Conservation (phyloP, 2,329 filamentous ascomycete genomes). For the Tolypocladium inflatum region DNA sequence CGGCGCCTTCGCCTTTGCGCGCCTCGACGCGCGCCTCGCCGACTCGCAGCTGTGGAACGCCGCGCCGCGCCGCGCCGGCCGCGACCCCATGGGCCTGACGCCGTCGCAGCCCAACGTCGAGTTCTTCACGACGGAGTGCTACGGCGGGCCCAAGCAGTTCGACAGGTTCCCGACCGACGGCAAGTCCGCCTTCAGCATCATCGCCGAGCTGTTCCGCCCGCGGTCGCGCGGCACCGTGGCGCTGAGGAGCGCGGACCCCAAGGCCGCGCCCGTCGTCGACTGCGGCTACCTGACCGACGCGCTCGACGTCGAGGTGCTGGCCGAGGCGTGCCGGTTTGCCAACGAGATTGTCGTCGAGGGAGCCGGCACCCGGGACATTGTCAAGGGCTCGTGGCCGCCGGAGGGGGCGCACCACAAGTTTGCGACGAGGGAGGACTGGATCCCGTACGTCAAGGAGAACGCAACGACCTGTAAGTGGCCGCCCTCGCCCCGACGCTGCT, state of each 20-base stretch:
- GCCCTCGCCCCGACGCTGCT: not conserved
- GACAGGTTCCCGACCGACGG: constrained; percentile 40
- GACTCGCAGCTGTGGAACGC: constrained; percentile 44
- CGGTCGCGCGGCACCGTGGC: constrained; percentile 45
- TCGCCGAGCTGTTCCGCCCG: constrained; percentile 48
- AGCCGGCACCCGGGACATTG: constrained; percentile 45
- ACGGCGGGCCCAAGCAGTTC: constrained; percentile 50
- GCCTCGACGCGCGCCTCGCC: constrained; percentile 49
- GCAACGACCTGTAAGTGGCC: constrained; percentile 49
- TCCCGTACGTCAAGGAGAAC: constrained; percentile 44
- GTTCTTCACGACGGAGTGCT: constrained; percentile 53
- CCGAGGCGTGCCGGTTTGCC: constrained; percentile 46
- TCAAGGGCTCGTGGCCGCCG: constrained; percentile 51
- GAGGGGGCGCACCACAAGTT: constrained; percentile 40
- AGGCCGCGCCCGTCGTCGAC: constrained; percentile 45
- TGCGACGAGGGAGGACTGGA: constrained; percentile 47
- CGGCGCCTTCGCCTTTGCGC: constrained; percentile 50
- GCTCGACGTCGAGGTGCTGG: constrained; percentile 48
- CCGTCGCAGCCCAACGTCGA: constrained; percentile 49
- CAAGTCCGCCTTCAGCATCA: constrained; percentile 48
- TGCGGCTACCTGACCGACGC: constrained; percentile 49
- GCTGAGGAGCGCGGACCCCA: constrained; percentile 36
- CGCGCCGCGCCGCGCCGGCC: constrained; percentile 35
- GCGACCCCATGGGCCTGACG: constrained; percentile 54
- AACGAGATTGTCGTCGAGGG: constrained; percentile 53